Percentiles rank a stretch among this genome's conserved stretches.
phyloP scores from a whole-genome alignment of 805 yeast genomes.

The Hanseniaspora vineae region DNA sequence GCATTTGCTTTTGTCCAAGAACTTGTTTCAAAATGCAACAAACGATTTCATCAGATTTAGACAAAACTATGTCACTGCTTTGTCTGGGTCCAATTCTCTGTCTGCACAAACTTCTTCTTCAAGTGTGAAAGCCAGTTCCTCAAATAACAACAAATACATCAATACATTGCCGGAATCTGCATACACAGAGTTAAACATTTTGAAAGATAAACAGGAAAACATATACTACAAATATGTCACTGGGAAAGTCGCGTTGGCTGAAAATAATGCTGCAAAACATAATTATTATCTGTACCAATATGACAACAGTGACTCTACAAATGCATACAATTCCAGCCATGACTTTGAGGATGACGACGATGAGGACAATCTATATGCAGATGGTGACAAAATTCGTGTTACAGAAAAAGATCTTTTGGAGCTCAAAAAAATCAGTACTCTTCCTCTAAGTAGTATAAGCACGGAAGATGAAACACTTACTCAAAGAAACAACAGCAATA shows the following conservation, averaged over 20 bases:
- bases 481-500: not conserved
- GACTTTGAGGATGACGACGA: not conserved
- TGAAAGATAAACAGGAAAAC: not conserved
- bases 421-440: not conserved
- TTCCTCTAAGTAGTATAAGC: not conserved
- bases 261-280: not conserved
- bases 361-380: not conserved
- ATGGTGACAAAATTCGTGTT: not conserved
- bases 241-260: not conserved
- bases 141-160: not conserved
- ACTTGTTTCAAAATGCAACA: constrained; percentile 25
- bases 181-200: not conserved
- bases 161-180: not conserved
- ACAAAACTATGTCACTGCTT: constrained; percentile 2
- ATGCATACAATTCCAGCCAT: not conserved
- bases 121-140: not conserved
- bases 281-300: not conserved
- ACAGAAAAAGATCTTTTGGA: not conserved
- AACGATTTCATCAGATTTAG: constrained; percentile 13
- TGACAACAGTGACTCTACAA: not conserved
- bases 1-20: constrained; percentile 25
- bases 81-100: not conserved
- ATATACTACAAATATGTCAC: not conserved
- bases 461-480: not conserved
- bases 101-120: not conserved